Evolutionary conservation across 2,329 filamentous ascomycete genomes (phyloP).

Genomic region (Talaromyces funiculosus): DNA sequence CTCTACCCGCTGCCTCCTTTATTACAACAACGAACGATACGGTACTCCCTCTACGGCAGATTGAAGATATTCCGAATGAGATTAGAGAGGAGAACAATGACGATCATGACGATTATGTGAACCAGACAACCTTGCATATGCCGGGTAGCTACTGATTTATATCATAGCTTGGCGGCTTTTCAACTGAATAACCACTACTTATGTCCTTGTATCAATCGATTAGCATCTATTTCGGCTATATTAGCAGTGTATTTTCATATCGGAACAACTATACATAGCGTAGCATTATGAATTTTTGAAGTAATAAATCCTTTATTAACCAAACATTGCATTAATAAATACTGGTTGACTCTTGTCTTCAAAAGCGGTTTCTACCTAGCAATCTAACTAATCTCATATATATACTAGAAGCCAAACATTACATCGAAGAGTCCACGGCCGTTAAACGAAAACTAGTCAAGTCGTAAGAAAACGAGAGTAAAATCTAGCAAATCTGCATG

Average conservation of each 20-base stretch:
- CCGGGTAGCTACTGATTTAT: not conserved
- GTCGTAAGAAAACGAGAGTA: not conserved
- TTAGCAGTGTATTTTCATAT: no score
- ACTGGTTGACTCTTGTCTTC: not conserved
- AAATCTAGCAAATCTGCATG: conserved; percentile 2
- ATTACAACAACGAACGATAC: not conserved
- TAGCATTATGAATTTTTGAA: not conserved
- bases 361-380: not conserved
- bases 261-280: not conserved
- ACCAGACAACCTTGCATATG: not conserved
- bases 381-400: not conserved
- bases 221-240: not conserved
- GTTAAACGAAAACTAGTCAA: no score
- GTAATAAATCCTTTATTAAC: not conserved
- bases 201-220: not conserved
- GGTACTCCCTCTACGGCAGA: not conserved
- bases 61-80: not conserved
- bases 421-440: no score
- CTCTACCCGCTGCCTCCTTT: not conserved
- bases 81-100: not conserved
- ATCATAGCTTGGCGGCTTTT: not conserved
- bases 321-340: not conserved
- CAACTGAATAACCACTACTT: not conserved
- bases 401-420: not conserved
- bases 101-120: conserved; percentile 1